Percentiles rank a stretch among this genome's conserved stretches.
These are phyloP conservation scores for Populus deltoides DNA, from an alignment of 345 rosid species.

Conservation along the genomic window DNA sequence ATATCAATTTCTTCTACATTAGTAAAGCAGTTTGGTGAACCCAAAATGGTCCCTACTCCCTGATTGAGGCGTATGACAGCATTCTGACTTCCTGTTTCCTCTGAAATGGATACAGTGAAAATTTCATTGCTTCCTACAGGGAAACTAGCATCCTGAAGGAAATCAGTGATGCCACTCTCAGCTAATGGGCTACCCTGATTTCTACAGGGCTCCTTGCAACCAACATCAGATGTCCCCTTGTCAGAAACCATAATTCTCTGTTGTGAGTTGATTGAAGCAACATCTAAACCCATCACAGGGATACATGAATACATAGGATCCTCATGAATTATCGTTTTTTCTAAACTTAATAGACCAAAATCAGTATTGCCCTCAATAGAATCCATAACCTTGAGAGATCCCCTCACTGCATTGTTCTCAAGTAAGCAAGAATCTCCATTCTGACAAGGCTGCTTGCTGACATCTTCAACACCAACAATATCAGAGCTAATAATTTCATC, in stretches of 20 bases:
- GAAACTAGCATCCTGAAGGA: conserved; percentile 2
- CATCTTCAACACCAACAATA: conserved; percentile 25
- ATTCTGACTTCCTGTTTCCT: conserved; percentile 14
- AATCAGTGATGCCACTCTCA: conserved; percentile 33
- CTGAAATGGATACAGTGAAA: conserved; percentile 14
- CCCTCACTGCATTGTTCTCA: conserved; percentile 29
- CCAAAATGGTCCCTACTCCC: conserved; percentile 1
- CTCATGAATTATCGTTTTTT: conserved; percentile 24
- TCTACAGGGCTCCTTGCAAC: conserved; percentile 22
- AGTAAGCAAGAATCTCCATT: conserved; percentile 21
- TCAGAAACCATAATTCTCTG: conserved; percentile 28
- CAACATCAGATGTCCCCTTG: conserved; percentile 17
- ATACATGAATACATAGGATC: conserved; percentile 20
- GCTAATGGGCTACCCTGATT: conserved; percentile 13
- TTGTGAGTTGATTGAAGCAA: conserved; percentile 12
- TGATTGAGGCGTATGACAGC: conserved; percentile 13
- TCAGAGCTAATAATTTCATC: conserved; percentile 20
- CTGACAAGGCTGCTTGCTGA: conserved; percentile 22
- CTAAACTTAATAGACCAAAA: conserved; percentile 27
- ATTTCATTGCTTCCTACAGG: conserved; percentile 2
- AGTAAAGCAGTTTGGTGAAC: conserved; percentile 17
- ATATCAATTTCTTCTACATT: conserved; percentile 8
- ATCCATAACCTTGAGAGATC: conserved; percentile 15
- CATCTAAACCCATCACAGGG: conserved; percentile 6
- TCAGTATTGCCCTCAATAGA: conserved; percentile 22